Evolutionary conservation across 805 yeast species (phyloP).

Genomic region (Yamadazyma scolyti): DNA sequence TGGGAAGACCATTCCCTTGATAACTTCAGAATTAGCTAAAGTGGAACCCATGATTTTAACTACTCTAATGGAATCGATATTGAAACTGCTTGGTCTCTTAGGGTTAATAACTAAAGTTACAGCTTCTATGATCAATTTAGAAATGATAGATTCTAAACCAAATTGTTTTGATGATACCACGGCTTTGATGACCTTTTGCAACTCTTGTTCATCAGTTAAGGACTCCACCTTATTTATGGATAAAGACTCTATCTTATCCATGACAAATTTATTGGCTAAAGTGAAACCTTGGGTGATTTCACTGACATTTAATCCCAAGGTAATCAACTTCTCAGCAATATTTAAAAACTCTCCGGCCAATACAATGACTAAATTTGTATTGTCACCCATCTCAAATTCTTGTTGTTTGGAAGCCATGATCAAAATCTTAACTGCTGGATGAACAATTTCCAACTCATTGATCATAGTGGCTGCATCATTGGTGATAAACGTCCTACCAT

Average conservation of each 20-base stretch:
- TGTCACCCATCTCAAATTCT: conserved; percentile 96
- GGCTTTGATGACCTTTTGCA: conserved; percentile 73
- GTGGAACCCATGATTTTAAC: conserved; percentile 96
- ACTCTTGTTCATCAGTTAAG: conserved; percentile 49
- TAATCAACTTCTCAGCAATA: conserved; percentile 79
- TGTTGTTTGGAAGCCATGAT: conserved; percentile 98
- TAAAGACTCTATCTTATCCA: conserved; percentile 62
- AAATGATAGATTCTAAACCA: conserved; percentile 77
- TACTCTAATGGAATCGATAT: conserved; percentile 90
- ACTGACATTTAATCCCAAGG: conserved; percentile 83
- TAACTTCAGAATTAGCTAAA: conserved; percentile 66
- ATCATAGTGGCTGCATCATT: conserved; percentile 98
- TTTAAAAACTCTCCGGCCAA: conserved; percentile 90
- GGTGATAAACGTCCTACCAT: conserved; percentile 84
- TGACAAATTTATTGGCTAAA: conserved; percentile 75
- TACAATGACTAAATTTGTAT: conserved; percentile 85
- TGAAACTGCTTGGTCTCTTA: conserved; percentile 61
- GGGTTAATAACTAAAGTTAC: conserved; percentile 71
- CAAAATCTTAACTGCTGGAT: conserved; percentile 93
- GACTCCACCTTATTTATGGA: conserved; percentile 61
- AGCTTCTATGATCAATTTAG: conserved; percentile 80
- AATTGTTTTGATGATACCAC: conserved; percentile 92
- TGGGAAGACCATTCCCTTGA: conserved; percentile 98
- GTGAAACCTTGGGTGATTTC: conserved; percentile 93
- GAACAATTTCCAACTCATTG: conserved; percentile 88